Evolutionary conservation across 1,139 yeast genomes (phyloP).

Genomic region (Debaryomycetaceae sp.): DNA sequence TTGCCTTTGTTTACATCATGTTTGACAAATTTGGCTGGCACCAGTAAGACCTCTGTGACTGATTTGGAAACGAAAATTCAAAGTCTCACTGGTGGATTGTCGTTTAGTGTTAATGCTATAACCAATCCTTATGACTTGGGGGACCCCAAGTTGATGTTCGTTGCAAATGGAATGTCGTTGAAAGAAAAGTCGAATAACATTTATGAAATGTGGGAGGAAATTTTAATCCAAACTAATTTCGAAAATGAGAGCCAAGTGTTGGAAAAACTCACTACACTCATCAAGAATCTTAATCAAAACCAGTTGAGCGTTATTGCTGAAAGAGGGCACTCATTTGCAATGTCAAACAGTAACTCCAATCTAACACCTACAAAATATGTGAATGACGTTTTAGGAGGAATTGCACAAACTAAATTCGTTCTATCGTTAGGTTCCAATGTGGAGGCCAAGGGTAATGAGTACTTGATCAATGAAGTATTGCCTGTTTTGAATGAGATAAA

Average conservation of each 20-base stretch:
- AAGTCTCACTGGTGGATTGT: slow-evolving; percentile 79
- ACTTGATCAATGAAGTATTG: slow-evolving; percentile 51
- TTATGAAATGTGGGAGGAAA: slow-evolving; percentile 63
- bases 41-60: slow-evolving; percentile 64
- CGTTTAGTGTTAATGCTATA: slow-evolving; percentile 54
- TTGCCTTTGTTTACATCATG: slow-evolving; percentile 78
- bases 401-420: slow-evolving; percentile 71
- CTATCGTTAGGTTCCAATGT: slow-evolving; percentile 53
- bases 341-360: slow-evolving; percentile 62
- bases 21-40: slow-evolving; percentile 78
- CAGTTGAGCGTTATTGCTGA: slow-evolving; percentile 79
- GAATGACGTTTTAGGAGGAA: slow-evolving; percentile 64
- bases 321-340: slow-evolving; percentile 84
- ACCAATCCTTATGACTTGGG: slow-evolving; percentile 52
- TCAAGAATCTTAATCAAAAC: slow-evolving; percentile 74
- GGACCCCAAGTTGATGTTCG: slow-evolving; percentile 43
- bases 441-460: slow-evolving; percentile 49
- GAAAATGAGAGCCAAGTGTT: slow-evolving; percentile 45
- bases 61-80: slow-evolving; percentile 83
- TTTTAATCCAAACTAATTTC: slow-evolving; percentile 69
- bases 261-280: slow-evolving; percentile 68
- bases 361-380: slow-evolving; percentile 60
- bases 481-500: slow-evolving; percentile 62
- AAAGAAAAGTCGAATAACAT: slow-evolving; percentile 60
- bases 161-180: slow-evolving; percentile 68